These are phyloP conservation scores for Rhododendron simsii DNA, from an alignment of 148 eudicot species.

Conservation along the genomic window DNA sequence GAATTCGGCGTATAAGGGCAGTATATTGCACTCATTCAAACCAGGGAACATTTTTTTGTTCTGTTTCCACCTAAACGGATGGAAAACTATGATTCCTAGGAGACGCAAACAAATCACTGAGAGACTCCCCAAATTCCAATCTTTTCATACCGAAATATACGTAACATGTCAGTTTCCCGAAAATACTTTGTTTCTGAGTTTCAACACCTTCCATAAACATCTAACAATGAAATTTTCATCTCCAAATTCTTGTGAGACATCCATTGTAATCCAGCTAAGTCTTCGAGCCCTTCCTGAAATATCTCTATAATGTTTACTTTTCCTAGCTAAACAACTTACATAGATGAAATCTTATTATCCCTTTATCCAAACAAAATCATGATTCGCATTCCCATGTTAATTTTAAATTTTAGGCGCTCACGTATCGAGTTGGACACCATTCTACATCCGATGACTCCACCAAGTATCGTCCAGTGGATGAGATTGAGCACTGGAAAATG, in stretches of 20 bases:
- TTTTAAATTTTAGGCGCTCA: conserved; percentile 52
- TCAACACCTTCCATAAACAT: background rate
- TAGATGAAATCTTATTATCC: background rate
- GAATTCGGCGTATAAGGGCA: background rate
- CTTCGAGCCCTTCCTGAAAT: background rate
- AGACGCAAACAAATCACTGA: background rate
- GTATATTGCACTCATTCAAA: background rate
- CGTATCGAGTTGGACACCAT: conserved; percentile 83
- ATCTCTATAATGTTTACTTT: background rate
- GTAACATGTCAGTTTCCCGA: background rate
- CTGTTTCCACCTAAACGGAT: background rate
- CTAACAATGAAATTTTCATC: background rate
- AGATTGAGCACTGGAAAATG: conserved; percentile 69
- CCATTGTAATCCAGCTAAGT: background rate
- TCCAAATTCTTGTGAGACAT: background rate
- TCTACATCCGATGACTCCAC: conserved; percentile 92
- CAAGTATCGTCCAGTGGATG: conserved; percentile 55
- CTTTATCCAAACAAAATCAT: background rate
- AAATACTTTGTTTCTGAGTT: background rate
- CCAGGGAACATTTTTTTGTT: background rate
- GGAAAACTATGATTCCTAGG: background rate
- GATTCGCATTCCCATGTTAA: background rate
- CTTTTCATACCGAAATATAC: background rate
- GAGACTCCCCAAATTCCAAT: background rate
- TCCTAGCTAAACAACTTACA: background rate